These are phyloP conservation scores for Trichoderma sp. DNA, from an alignment of 2,329 filamentous ascomycete genomes.

Conservation along the genomic window DNA sequence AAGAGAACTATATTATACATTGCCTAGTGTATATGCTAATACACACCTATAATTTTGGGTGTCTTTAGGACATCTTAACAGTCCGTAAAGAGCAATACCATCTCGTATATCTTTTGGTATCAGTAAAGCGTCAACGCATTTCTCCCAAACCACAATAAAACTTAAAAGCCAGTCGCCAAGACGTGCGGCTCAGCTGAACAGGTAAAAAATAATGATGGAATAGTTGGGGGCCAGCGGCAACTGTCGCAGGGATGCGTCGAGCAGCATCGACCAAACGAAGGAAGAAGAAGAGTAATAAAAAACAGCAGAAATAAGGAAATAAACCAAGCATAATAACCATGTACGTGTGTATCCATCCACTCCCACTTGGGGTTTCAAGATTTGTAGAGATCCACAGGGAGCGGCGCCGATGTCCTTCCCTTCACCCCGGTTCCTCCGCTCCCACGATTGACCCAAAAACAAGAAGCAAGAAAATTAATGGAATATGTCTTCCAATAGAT, in stretches of 20 bases:
- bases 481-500: not conserved
- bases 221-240: constrained; percentile 1
- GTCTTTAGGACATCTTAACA: not conserved
- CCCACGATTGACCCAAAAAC: not conserved
- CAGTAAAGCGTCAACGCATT: constrained; percentile 4
- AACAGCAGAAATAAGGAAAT: constrained; percentile 10
- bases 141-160: not conserved
- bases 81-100: not conserved
- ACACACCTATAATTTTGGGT: not conserved
- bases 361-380: constrained; percentile 19
- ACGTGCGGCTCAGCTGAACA: not conserved
- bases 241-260: not conserved
- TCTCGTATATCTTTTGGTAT: constrained; percentile 16
- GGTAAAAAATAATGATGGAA: not conserved
- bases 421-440: constrained; percentile 1
- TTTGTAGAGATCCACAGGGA: constrained; percentile 6
- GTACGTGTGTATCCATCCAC: constrained; percentile 15
- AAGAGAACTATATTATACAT: constrained; percentile 17
- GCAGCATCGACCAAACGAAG: not conserved
- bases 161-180: not conserved
- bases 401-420: not conserved
- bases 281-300: not conserved
- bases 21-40: constrained; percentile 8
- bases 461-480: not conserved
- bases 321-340: constrained; percentile 10